Percentiles rank a stretch among this genome's conserved stretches.
Evolutionary conservation across 176 grass and related monocot species (phyloP).

Genomic region (Eremochloa ophiuroides): DNA sequence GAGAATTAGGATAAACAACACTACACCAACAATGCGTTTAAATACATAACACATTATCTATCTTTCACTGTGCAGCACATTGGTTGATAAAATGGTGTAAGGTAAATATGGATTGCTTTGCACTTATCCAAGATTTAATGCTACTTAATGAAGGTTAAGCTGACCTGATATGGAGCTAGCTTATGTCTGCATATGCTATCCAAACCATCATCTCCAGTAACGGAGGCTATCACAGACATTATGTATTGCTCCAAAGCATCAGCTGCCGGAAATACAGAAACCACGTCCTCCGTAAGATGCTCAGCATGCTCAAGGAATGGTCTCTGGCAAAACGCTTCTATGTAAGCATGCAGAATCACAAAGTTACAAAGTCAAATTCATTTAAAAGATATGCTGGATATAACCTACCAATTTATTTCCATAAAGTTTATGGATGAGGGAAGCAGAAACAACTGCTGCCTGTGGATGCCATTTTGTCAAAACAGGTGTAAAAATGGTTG

Average conservation of each 20-base stretch:
- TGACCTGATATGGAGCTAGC: constrained; percentile 75
- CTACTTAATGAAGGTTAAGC: constrained; percentile 14
- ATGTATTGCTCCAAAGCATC: constrained; percentile 81
- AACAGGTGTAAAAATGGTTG: constrained; percentile 65
- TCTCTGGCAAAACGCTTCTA: constrained; percentile 48
- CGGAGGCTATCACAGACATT: constrained; percentile 77
- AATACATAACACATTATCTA: constrained; percentile 8
- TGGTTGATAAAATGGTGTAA: constrained; percentile 17
- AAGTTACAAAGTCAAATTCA: background rate
- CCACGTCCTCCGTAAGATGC: constrained; percentile 96
- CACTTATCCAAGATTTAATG: background rate
- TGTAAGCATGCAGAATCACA: constrained; percentile 26
- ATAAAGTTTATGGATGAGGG: constrained; percentile 94
- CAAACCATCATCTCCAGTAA: constrained; percentile 72
- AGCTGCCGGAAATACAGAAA: constrained; percentile 86
- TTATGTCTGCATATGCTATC: constrained; percentile 72
- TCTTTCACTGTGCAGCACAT: background rate
- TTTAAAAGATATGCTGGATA: constrained; percentile 8
- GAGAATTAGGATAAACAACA: constrained; percentile 14
- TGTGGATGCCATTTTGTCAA: constrained; percentile 84
- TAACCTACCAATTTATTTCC: constrained; percentile 81
- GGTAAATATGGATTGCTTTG: background rate
- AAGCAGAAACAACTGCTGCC: constrained; percentile 87
- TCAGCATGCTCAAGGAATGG: constrained; percentile 88
- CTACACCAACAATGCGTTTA: background rate